Percentiles rank a stretch among this genome's conserved stretches.
Conservation (phyloP, 306 rosid genomes). For the Casuarina equisetifolia region DNA sequence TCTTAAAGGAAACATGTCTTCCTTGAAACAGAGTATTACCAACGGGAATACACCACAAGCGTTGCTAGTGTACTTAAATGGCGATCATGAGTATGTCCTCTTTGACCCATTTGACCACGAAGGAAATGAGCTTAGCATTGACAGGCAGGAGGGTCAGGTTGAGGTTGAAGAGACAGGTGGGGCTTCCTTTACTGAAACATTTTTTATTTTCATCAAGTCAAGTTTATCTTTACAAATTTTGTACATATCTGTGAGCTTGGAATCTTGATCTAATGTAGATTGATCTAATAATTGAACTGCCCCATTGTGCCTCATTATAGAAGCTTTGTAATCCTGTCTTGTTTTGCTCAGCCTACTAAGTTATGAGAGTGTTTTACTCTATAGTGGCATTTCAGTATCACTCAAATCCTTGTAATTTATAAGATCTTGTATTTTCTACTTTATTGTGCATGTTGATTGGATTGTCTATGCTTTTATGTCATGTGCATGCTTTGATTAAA, state of each 20-base stretch:
- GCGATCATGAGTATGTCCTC: conserved; percentile 73
- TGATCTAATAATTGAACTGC: neutral
- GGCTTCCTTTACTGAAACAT: conserved; percentile 23
- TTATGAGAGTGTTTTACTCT: neutral
- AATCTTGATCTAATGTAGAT: neutral
- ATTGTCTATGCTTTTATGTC: neutral
- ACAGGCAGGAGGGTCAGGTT: conserved; percentile 32
- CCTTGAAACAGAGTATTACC: conserved; percentile 27
- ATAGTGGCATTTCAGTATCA: neutral
- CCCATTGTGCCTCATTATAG: neutral
- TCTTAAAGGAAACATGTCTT: conserved; percentile 42
- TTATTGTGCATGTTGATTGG: neutral
- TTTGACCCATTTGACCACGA: conserved; percentile 65
- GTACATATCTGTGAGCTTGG: neutral
- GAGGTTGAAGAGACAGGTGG: conserved; percentile 73
- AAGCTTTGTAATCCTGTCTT: neutral
- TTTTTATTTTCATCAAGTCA: neutral
- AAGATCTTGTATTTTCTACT: neutral
- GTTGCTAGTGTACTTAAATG: conserved; percentile 65
- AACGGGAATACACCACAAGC: conserved; percentile 41
- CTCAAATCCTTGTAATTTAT: neutral
- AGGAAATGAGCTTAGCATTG: conserved; percentile 39
- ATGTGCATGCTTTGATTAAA: neutral
- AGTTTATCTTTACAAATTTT: neutral
- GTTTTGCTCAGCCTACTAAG: neutral